Conservation (phyloP, 805 yeast genomes). For the Suhomyces faveliae region DNA sequence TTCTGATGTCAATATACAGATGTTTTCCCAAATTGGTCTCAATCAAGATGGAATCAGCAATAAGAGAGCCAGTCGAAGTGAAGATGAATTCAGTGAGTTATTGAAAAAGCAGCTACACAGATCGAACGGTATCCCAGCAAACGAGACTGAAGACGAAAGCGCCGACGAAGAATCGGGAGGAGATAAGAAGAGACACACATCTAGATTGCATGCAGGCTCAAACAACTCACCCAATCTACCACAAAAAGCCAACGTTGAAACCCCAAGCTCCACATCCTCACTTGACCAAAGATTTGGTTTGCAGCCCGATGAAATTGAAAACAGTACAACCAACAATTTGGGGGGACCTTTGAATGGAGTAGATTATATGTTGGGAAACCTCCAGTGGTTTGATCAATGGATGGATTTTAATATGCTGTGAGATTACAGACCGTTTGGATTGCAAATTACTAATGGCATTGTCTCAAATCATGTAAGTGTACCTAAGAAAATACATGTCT, state of each 20-base stretch:
- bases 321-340: neutral
- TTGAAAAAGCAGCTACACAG: slow-evolving; percentile 19
- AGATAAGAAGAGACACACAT: neutral
- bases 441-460: neutral
- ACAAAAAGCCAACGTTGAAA: neutral
- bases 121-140: neutral
- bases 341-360: slow-evolving; percentile 3
- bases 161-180: neutral
- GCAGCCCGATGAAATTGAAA: neutral
- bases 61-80: slow-evolving; percentile 6
- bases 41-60: slow-evolving; percentile 7
- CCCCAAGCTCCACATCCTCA: slow-evolving; percentile 10
- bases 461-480: neutral
- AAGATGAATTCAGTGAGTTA: slow-evolving; percentile 19
- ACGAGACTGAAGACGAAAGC: slow-evolving; percentile 5
- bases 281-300: neutral
- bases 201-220: neutral
- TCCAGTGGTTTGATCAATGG: slow-evolving; percentile 60
- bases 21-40: slow-evolving; percentile 48
- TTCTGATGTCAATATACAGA: slow-evolving; percentile 46
- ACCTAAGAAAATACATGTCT: neutral
- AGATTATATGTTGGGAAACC: slow-evolving; percentile 35
- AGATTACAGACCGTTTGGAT: neutral
- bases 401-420: slow-evolving; percentile 23
- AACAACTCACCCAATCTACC: neutral